phyloP scores from a whole-genome alignment of 805 yeast genomes.

The Ogataea methylovora region DNA sequence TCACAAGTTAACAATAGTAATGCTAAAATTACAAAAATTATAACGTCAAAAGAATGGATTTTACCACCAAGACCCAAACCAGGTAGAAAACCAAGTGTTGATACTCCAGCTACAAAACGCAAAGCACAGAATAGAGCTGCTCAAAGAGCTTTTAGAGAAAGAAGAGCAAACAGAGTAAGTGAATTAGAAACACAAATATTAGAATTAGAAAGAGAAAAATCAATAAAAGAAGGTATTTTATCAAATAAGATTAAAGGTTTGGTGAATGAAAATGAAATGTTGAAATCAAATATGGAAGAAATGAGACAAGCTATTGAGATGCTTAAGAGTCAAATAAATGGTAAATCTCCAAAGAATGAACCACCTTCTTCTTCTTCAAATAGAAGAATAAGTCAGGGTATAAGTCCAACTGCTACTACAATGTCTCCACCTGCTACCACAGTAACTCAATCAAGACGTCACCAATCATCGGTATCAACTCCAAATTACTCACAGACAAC shows the following conservation, averaged over 20 bases:
- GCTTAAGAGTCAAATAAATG: constrained; percentile 10
- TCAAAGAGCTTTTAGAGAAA: constrained; percentile 82
- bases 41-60: constrained; percentile 53
- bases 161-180: constrained; percentile 74
- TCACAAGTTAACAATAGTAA: neutral
- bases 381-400: constrained; percentile 7
- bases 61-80: constrained; percentile 59
- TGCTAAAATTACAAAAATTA: constrained; percentile 37
- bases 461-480: constrained; percentile 4
- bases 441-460: constrained; percentile 1
- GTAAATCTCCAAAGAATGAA: neutral
- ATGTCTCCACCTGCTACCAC: constrained; percentile 4
- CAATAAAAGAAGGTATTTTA: constrained; percentile 47
- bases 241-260: constrained; percentile 44
- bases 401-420: constrained; percentile 10
- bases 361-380: neutral
- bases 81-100: constrained; percentile 41
- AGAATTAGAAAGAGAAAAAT: constrained; percentile 62
- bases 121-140: constrained; percentile 95
- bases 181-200: constrained; percentile 66
- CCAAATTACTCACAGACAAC: constrained; percentile 8
- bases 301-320: constrained; percentile 19
- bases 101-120: constrained; percentile 76
- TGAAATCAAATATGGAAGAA: constrained; percentile 35
- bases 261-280: constrained; percentile 35